Percentiles rank a stretch among this genome's conserved stretches.
Evolutionary conservation across 2,329 filamentous ascomycete genomes (phyloP).

Genomic region (Colletotrichum zoysiae): DNA sequence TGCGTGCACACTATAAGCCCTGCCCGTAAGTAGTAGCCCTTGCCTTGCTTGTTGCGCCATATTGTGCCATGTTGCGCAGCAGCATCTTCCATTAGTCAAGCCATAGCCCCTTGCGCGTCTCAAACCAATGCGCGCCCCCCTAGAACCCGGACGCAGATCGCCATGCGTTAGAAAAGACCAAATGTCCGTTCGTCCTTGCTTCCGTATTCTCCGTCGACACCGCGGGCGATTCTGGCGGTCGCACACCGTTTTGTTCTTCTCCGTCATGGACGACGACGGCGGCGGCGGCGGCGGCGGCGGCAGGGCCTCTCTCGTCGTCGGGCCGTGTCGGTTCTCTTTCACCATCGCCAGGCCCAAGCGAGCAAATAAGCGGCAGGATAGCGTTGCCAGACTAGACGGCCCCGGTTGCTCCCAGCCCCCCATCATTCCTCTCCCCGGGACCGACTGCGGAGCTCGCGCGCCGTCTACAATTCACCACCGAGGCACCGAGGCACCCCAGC

Average conservation of each 20-base stretch:
- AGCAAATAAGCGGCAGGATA: no score
- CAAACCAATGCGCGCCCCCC: slow-evolving; percentile 18
- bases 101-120: slow-evolving; percentile 32
- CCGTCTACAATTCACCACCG: slow-evolving; percentile 62
- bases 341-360: no score
- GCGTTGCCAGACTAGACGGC: no score
- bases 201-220: slow-evolving; percentile 34
- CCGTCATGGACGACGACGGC: no score
- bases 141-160: slow-evolving; percentile 55
- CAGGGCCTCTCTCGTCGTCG: no score
- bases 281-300: no score
- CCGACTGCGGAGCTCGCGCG: slow-evolving; percentile 65
- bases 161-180: slow-evolving; percentile 51
- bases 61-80: background rate
- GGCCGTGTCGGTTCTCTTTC: slow-evolving; percentile 41
- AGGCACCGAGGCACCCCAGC: slow-evolving; percentile 56
- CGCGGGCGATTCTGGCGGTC: no score
- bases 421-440: slow-evolving; percentile 52
- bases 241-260: no score
- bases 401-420: slow-evolving; percentile 43
- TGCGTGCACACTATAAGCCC: background rate
- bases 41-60: background rate
- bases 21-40: background rate
- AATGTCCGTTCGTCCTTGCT: slow-evolving; percentile 44
- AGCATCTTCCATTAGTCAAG: background rate